Evolutionary conservation across 352 stramenopile species (phyloP).

Genomic region (Vaucheria bursata): DNA sequence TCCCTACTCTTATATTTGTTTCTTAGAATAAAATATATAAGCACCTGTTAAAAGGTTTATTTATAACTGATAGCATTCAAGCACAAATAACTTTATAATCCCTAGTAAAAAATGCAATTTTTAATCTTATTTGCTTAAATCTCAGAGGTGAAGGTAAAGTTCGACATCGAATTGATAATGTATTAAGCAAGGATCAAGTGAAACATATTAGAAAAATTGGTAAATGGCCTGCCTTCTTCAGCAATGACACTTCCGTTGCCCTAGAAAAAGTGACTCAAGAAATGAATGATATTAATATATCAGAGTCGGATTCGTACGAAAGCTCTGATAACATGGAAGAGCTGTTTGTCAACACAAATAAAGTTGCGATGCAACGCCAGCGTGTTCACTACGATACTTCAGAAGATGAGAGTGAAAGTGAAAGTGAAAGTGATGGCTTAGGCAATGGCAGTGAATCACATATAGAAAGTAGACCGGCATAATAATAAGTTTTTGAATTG

Average conservation of each 20-base stretch:
- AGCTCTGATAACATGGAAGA: constrained; percentile 55
- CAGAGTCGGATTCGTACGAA: constrained; percentile 20
- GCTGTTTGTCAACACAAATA: constrained; percentile 65
- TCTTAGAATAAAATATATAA: no score
- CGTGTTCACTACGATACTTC: constrained; percentile 22
- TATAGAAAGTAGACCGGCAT: no score
- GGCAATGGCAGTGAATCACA: neutral
- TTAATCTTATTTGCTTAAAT: neutral
- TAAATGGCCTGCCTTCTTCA: constrained; percentile 66
- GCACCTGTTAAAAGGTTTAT: no score
- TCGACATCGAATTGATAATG: constrained; percentile 70
- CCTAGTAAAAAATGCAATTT: neutral
- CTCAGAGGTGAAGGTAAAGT: constrained; percentile 16
- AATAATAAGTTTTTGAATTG: no score
- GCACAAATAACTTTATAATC: no score
- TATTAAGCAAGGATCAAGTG: constrained; percentile 97
- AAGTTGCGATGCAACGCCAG: constrained; percentile 51
- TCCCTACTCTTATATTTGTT: no score
- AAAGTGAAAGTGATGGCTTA: neutral
- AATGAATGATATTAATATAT: neutral
- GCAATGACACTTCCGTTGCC: neutral
- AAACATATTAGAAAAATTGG: constrained; percentile 87
- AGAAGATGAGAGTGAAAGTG: constrained; percentile 14
- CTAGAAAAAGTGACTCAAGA: neutral
- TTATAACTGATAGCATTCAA: no score